A percentile compares a stretch with the other conserved stretches of the same genome.
Conservation (phyloP, 768 basidiomycete species). For the Pisolithus tinctorius region DNA sequence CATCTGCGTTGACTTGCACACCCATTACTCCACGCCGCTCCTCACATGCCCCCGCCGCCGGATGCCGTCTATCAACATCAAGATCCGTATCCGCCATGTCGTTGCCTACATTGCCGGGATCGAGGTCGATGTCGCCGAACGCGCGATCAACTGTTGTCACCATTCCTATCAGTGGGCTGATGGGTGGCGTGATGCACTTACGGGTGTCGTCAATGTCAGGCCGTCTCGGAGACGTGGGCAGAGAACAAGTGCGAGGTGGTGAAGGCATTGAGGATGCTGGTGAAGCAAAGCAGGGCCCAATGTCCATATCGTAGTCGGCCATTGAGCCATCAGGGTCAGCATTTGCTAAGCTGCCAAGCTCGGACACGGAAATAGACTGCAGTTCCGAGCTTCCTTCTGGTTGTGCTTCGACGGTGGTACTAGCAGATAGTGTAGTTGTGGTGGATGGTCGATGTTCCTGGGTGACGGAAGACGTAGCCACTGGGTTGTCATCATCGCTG, state of each 20-base stretch:
- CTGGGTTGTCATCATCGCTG: conserved; percentile 14
- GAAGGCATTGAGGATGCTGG: background rate
- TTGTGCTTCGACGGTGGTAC: too few relatives aligned
- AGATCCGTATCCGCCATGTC: background rate
- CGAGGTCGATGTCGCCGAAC: background rate
- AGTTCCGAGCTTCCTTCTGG: too few relatives aligned
- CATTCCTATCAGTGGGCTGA: background rate
- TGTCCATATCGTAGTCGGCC: background rate
- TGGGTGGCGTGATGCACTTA: too few relatives aligned
- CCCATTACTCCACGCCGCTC: background rate
- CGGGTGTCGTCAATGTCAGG: background rate
- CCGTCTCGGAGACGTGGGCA: background rate
- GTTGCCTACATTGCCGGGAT: too few relatives aligned
- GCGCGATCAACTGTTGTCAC: background rate
- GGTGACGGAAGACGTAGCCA: background rate
- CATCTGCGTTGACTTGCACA: background rate
- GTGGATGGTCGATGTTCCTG: too few relatives aligned
- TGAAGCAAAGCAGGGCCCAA: background rate
- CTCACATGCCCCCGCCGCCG: background rate
- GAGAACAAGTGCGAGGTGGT: background rate
- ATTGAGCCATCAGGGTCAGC: background rate
- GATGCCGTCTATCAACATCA: background rate
- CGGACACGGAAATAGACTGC: background rate
- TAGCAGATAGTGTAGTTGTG: too few relatives aligned
- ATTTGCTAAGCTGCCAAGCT: background rate